These are phyloP conservation scores for Ogataea sp. DNA, from an alignment of 805 yeast genomes.

Conservation along the genomic window DNA sequence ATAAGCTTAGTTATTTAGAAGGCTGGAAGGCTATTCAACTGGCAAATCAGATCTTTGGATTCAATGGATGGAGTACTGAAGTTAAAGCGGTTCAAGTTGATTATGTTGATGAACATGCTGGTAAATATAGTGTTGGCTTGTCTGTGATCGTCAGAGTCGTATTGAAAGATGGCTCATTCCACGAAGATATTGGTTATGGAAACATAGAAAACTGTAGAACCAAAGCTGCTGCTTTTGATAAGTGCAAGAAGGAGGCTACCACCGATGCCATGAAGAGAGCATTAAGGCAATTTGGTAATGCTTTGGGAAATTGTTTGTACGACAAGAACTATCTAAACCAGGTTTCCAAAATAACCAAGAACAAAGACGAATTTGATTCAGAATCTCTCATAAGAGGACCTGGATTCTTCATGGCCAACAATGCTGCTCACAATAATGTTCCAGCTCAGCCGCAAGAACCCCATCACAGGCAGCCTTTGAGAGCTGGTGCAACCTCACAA, in stretches of 20 bases:
- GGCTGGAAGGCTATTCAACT: constrained; percentile 79
- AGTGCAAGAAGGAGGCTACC: constrained; percentile 79
- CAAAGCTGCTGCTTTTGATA: constrained; percentile 67
- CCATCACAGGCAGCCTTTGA: no score
- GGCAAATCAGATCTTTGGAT: constrained; percentile 78
- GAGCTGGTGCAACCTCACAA: not conserved
- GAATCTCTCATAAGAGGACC: constrained; percentile 21
- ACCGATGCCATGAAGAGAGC: constrained; percentile 79
- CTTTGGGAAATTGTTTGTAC: constrained; percentile 77
- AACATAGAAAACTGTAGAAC: constrained; percentile 61
- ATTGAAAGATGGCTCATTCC: constrained; percentile 73
- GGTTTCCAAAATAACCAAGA: constrained; percentile 34
- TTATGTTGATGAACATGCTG: constrained; percentile 56
- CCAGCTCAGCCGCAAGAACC: not conserved
- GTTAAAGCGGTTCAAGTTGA: constrained; percentile 59
- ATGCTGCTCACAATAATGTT: not conserved
- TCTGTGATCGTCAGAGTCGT: constrained; percentile 67
- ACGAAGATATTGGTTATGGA: constrained; percentile 74
- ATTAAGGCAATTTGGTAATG: constrained; percentile 70
- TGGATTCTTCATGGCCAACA: not conserved
- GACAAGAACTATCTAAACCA: constrained; percentile 57
- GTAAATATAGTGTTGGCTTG: constrained; percentile 55
- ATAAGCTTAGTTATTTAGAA: constrained; percentile 63
- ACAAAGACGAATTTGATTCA: constrained; percentile 22
- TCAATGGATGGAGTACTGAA: constrained; percentile 78